Conservation (phyloP, 1,284 basidiomycete species). For the Boletellus deceptivus region DNA sequence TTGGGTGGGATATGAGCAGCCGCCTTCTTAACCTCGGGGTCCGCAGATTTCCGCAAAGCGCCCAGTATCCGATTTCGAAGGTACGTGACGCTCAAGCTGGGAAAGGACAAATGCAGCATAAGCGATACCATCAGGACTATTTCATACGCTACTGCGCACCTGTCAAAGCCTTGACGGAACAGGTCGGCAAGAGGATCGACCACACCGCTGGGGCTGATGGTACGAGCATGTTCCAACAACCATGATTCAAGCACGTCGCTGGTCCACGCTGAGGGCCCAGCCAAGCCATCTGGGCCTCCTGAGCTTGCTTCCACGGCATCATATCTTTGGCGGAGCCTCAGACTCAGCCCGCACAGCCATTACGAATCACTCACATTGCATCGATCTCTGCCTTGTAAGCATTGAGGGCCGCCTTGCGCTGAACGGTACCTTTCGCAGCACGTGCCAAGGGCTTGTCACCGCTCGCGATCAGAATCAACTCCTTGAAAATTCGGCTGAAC, state of each 20-base stretch:
- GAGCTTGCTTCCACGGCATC: slow-evolving; percentile 26
- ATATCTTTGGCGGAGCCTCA: slow-evolving; percentile 20
- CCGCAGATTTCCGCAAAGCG: slow-evolving; percentile 25
- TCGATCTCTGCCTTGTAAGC: slow-evolving; percentile 27
- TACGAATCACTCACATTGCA: slow-evolving; percentile 20
- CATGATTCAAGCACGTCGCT: slow-evolving; percentile 23
- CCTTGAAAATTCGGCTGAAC: slow-evolving; percentile 33
- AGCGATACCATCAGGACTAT: background rate
- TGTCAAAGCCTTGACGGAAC: slow-evolving; percentile 37
- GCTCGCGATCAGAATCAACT: slow-evolving; percentile 25
- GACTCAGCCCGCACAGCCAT: no score
- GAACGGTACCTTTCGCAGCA: slow-evolving; percentile 27
- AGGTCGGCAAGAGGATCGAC: slow-evolving; percentile 25
- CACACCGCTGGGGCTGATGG: slow-evolving; percentile 18
- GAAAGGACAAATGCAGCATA: background rate
- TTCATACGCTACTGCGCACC: slow-evolving; percentile 16
- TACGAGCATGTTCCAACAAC: slow-evolving; percentile 28
- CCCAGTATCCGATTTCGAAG: slow-evolving; percentile 34
- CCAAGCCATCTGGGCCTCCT: slow-evolving; percentile 7
- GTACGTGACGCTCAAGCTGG: slow-evolving; percentile 35
- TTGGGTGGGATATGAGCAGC: slow-evolving; percentile 14
- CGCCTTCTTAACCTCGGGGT: slow-evolving; percentile 8
- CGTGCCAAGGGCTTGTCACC: slow-evolving; percentile 21
- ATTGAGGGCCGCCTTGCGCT: slow-evolving; percentile 20
- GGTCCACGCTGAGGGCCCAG: slow-evolving; percentile 26